Evolutionary conservation across 2,329 filamentous ascomycete species (phyloP), one percentile per base, ranked within the genome.

Genomic region (Neonectria hederae): DNA sequence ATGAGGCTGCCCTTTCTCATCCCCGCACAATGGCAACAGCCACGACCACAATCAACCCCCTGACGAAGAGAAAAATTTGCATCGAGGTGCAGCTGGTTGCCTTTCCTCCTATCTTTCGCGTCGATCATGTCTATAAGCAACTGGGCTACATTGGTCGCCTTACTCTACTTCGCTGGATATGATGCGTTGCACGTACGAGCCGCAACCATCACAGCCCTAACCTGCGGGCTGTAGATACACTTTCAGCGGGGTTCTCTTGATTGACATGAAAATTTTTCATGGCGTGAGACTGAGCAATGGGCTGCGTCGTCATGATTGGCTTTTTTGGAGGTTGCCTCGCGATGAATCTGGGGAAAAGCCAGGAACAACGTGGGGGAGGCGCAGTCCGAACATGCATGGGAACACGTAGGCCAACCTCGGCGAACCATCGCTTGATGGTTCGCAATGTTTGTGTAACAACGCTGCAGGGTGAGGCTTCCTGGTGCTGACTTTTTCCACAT

Each of bases 31-130:
- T 24, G 48, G n/a, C 35, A 46, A 35, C 35, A 42, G 42, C 49
- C 56, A 51, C 57, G 14, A 53, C 24, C 52, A 53, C 38, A n/a
- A 24, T 30, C 46, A 55, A 19, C 35, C 45, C 59, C 51, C 30
- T 49, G 46, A 26, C 54, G 53, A 51, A 17, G 38, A 30, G 64
- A 70, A 71, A 55, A 1, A 38, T 71, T 67, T 66, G 57, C 70
- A 68, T 48, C 43, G 22, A 48, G 24, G 35, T 72, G 59, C 67
- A 71, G 61, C 40, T 67, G 54, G 63, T 65, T 65, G 65, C 65
- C 67, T 72, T 54, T 48, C n/a, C 30, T 45, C 17, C 26, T 54
- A 52, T 63, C 35, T 24, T 51, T 32, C 30, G 54, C 19, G 48
- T 54, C 43, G 52, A 66, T 66, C 66, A 68, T 62, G 24, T 49